Percentiles rank a stretch among this genome's conserved stretches.
phyloP scores from a whole-genome alignment of 176 grass and related monocot genomes.

The Ampelocalamus luodianensis region DNA sequence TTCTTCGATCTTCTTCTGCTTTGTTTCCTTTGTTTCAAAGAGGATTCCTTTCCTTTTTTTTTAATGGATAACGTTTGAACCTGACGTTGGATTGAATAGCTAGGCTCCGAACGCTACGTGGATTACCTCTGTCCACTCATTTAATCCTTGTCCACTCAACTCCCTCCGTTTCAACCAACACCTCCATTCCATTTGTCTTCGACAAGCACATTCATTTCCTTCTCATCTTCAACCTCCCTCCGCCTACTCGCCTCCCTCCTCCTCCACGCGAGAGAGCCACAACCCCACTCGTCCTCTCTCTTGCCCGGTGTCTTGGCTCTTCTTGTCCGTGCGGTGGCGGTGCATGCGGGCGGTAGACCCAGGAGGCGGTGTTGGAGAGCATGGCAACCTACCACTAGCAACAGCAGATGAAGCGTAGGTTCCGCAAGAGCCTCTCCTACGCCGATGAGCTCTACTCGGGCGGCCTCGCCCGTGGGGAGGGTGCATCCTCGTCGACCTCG shows the following conservation, averaged over 20 bases:
- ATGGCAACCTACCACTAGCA: slow-evolving; percentile 82
- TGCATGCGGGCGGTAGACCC: slow-evolving; percentile 74
- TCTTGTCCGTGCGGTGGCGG: slow-evolving; percentile 40
- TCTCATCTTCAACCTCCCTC: too few relatives aligned
- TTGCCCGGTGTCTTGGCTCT: not conserved
- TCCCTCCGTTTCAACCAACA: too few relatives aligned
- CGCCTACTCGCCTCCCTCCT: slow-evolving; percentile 9
- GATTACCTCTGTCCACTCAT: too few relatives aligned
- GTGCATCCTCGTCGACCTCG: slow-evolving; percentile 35
- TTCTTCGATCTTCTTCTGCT: too few relatives aligned
- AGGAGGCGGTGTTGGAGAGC: slow-evolving; percentile 82
- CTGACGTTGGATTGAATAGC: too few relatives aligned
- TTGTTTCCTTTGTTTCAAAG: too few relatives aligned
- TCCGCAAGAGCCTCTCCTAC: slow-evolving; percentile 69
- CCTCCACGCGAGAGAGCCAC: not conserved
- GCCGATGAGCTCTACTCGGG: slow-evolving; percentile 56
- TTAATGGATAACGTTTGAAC: too few relatives aligned
- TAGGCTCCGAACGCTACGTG: too few relatives aligned
- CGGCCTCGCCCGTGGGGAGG: slow-evolving; percentile 21
- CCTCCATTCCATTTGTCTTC: too few relatives aligned
- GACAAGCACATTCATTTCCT: too few relatives aligned
- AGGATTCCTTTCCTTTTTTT: too few relatives aligned
- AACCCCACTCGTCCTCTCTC: not conserved
- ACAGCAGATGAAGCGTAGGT: slow-evolving; percentile 57
- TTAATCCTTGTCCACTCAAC: too few relatives aligned